Base-by-base conservation (phyloP, 805 yeast species). In the Zygoascus ofunaensis region DNA sequence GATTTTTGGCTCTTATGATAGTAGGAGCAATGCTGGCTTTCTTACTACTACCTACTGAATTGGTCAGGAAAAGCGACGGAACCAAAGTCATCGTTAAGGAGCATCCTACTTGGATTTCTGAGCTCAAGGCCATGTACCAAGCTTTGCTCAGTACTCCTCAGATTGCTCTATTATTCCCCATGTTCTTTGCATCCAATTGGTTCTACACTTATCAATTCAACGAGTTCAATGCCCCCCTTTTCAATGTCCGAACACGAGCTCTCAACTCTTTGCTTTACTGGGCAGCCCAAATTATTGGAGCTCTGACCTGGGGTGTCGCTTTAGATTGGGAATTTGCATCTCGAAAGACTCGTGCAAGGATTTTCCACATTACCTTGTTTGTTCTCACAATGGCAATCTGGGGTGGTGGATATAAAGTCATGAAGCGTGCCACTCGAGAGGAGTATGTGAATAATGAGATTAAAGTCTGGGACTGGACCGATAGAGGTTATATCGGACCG, bases 121-220 rank as follows among this genome's bases (percentile, higher is more conserved):
- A 76, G 54, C 43, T 76, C 37, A 46, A 51, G 14, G 74, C 66
- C 37, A 63, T 76, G 53, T 57, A 57, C 49, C 54, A 55, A 36
- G 59, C 68, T 40, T 62, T 73, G 49, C 56, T 53, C 43, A 50
- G 49, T 20, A 72, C 71, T 52, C 74, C 74, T 39, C 65, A 61
- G 56, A 71, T 77, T 42, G 55, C 70, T 39, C 58, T 72, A 21
- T 54, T 76, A 57, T 72, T 79, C 68, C 83, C 83, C 37, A 70
- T 76, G 74, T 78, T 77, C 58, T 72, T 74, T 51, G 69, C 79
- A 23, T 74, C 82, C 32, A 78, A 78, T 65, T 78, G 79, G 79
- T 78, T 76, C 64, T 76, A 76, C 66, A 74, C 82, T 38, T 78
- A 78, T 60, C 81, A 78, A 61, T 77, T 74, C 55, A 76, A 76